Evolutionary conservation across 1,139 yeast genomes (phyloP).

Genomic region (Candida sojae): DNA sequence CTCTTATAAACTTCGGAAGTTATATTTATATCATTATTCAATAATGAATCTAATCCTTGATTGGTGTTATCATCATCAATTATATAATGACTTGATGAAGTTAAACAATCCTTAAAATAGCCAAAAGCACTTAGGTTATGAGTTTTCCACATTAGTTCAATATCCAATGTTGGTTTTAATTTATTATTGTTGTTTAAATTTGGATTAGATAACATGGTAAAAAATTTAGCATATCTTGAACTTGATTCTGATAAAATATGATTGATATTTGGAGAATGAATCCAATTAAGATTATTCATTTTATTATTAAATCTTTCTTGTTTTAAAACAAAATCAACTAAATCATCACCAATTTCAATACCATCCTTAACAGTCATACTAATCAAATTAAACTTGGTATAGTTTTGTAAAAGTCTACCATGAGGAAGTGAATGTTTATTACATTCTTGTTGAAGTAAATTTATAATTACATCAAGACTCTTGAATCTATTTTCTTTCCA

Average conservation of each 20-base stretch:
- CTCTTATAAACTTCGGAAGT: constrained; percentile 17
- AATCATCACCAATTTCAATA: constrained; percentile 24
- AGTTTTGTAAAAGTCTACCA: constrained; percentile 14
- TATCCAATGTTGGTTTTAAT: constrained; percentile 38
- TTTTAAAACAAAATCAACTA: constrained; percentile 31
- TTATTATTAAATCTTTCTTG: constrained; percentile 32
- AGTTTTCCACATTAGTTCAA: constrained; percentile 43
- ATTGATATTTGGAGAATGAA: constrained; percentile 21
- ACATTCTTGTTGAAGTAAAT: background rate
- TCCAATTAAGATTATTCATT: constrained; percentile 31
- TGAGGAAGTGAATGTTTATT: background rate
- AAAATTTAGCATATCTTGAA: constrained; percentile 28
- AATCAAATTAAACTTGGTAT: constrained; percentile 20
- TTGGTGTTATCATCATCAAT: constrained; percentile 17
- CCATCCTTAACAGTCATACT: constrained; percentile 20
- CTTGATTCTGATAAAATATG: constrained; percentile 22
- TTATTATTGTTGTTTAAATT: constrained; percentile 5
- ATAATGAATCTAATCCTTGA: constrained; percentile 13
- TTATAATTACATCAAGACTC: background rate
- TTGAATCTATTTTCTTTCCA: constrained; percentile 1
- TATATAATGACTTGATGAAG: constrained; percentile 8
- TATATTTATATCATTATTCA: constrained; percentile 13
- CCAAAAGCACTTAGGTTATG: constrained; percentile 30
- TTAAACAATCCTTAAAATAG: constrained; percentile 24
- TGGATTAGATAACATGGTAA: constrained; percentile 13